phyloP scores from a whole-genome alignment of 208 protist genomes.

The Plasmodiophora brassicae region DNA sequence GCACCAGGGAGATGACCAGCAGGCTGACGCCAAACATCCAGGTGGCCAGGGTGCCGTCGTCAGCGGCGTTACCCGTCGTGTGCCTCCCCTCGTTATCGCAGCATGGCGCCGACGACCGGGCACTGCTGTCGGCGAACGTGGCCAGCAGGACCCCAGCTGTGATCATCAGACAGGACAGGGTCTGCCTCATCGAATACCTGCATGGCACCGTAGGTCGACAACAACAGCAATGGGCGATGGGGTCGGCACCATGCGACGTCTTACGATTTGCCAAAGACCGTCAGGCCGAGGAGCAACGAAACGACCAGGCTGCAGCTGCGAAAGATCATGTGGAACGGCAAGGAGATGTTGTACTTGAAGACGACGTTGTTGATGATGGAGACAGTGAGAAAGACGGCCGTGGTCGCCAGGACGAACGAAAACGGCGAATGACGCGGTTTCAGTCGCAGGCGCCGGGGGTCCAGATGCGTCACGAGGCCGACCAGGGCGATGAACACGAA shows the following conservation, averaged over 20 bases:
- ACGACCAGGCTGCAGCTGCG: background rate
- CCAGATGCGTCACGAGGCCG: background rate
- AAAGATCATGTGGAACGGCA: constrained; percentile 14
- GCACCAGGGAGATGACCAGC: background rate
- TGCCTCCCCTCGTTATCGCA: no score
- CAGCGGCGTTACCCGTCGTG: no score
- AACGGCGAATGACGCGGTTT: background rate
- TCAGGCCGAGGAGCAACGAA: background rate
- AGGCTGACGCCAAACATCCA: background rate
- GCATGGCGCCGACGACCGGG: background rate
- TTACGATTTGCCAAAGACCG: background rate
- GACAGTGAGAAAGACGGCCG: background rate
- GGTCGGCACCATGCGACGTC: background rate
- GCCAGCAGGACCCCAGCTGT: background rate
- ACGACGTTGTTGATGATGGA: constrained; percentile 24
- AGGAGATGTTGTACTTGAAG: constrained; percentile 8
- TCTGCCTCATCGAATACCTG: constrained; percentile 8
- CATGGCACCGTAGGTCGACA: background rate
- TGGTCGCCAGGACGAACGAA: background rate
- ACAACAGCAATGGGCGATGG: background rate
- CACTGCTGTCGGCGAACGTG: background rate
- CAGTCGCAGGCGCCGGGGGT: background rate
- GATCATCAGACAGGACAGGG: background rate
- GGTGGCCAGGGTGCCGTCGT: no score
- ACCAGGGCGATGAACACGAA: background rate